phyloP scores from a whole-genome alignment of 1,284 basidiomycete genomes.

The Afroboletus lepidellus region DNA sequence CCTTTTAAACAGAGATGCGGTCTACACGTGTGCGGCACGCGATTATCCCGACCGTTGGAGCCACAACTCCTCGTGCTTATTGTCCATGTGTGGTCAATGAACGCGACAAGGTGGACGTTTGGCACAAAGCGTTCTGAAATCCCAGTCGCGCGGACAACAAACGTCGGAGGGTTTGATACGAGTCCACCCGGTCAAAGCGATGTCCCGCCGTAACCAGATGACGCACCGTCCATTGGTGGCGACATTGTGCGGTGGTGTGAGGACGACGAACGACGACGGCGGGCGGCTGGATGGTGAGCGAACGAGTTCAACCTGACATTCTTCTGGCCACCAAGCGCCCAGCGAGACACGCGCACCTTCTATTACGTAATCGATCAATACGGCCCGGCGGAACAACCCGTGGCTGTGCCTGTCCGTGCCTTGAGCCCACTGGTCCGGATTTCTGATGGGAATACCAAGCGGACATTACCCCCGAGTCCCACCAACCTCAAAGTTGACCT shows the following conservation, averaged over 20 bases:
- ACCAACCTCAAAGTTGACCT: neutral
- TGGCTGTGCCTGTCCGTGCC: neutral
- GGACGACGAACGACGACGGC: neutral
- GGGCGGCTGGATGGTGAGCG: neutral
- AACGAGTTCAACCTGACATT: neutral
- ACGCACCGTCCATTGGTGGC: neutral
- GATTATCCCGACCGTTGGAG: constrained; percentile 26
- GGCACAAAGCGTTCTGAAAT: constrained; percentile 17
- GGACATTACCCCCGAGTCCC: neutral
- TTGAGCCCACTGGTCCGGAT: neutral
- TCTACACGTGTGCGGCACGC: constrained; percentile 35
- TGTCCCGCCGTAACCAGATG: neutral
- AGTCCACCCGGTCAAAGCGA: constrained; percentile 12
- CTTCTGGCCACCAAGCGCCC: neutral
- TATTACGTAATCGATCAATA: constrained; percentile 6
- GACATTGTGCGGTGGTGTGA: neutral
- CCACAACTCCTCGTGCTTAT: constrained; percentile 7
- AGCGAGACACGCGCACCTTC: neutral
- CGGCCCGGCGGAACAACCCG: neutral
- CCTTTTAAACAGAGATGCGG: constrained; percentile 33
- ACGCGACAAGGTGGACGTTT: neutral
- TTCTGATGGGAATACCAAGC: constrained; percentile 9
- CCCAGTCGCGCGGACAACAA: constrained; percentile 1
- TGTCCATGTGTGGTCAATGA: constrained; percentile 14
- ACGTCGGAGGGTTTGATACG: neutral